Conservation (phyloP, 192 early-diverging fungal species). For the Nowakowskiella sp. region DNA sequence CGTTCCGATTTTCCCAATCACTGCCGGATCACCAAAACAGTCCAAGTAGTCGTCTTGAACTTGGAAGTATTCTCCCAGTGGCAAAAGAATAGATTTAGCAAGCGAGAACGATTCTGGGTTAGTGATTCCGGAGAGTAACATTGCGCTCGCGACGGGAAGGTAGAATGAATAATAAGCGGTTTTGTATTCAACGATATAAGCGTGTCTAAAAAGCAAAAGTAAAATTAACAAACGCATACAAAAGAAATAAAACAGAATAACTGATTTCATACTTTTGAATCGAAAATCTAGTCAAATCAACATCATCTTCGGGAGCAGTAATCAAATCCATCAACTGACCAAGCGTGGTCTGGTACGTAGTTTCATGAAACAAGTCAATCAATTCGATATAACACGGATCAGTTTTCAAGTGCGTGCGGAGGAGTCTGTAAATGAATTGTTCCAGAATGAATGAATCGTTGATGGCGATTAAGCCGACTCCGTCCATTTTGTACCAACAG, state of each 20-base stretch:
- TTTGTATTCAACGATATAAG: slow-evolving; percentile 96
- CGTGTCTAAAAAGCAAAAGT: slow-evolving; percentile 37
- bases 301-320: slow-evolving; percentile 94
- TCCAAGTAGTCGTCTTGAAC: slow-evolving; percentile 98
- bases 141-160: slow-evolving; percentile 89
- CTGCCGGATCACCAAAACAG: slow-evolving; percentile 78
- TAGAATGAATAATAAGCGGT: slow-evolving; percentile 99
- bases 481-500: slow-evolving; percentile 87
- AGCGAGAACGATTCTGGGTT: slow-evolving; percentile 71
- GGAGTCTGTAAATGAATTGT: slow-evolving; percentile 80
- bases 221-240: not conserved
- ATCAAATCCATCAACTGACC: slow-evolving; percentile 96
- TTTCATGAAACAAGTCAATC: slow-evolving; percentile 90
- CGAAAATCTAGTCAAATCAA: slow-evolving; percentile 87
- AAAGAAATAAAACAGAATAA: not conserved
- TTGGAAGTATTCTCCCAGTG: slow-evolving; percentile 98
- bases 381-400: slow-evolving; percentile 84
- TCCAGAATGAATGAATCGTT: slow-evolving; percentile 96
- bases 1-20: slow-evolving; percentile 98
- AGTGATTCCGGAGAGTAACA: slow-evolving; percentile 81
- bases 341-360: slow-evolving; percentile 93
- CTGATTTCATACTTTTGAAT: slow-evolving; percentile 64
- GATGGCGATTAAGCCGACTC: slow-evolving; percentile 84
- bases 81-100: slow-evolving; percentile 79
- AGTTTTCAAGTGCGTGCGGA: slow-evolving; percentile 88